Percentiles rank a stretch among this genome's conserved stretches.
Evolutionary conservation across 768 basidiomycete species (phyloP).

Genomic region (Lentinula sp.): DNA sequence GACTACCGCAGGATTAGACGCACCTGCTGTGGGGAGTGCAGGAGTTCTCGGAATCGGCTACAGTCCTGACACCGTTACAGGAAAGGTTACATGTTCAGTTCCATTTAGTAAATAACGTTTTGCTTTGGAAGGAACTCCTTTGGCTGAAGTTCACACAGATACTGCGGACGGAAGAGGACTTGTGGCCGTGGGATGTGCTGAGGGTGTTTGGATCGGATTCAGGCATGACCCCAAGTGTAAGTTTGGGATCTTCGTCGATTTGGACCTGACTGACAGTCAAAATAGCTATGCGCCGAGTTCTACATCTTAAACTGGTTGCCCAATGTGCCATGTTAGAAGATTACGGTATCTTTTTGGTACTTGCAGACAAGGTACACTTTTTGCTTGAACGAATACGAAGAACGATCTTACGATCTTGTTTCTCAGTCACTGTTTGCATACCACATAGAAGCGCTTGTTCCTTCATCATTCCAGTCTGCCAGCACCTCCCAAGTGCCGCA

Average conservation of each 20-base stretch:
- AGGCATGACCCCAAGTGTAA: constrained; percentile 60
- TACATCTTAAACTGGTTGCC: constrained; percentile 69
- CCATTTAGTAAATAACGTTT: constrained; percentile 68
- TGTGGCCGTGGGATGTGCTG: constrained; percentile 85
- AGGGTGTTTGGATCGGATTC: constrained; percentile 94
- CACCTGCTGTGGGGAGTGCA: constrained; percentile 6
- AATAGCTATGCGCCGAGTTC: constrained; percentile 63
- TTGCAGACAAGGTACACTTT: constrained; percentile 75
- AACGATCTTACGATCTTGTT: not conserved
- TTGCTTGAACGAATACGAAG: no score
- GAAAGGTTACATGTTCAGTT: constrained; percentile 91
- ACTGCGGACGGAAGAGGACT: constrained; percentile 77
- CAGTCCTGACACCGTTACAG: constrained; percentile 72
- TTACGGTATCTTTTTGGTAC: constrained; percentile 80
- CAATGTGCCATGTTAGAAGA: constrained; percentile 66
- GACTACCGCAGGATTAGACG: constrained; percentile 57
- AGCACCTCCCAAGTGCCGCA: constrained; percentile 78
- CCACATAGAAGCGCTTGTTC: constrained; percentile 94
- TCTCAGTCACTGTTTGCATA: constrained; percentile 81
- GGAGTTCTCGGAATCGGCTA: constrained; percentile 44
- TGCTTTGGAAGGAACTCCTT: not conserved
- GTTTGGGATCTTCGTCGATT: constrained; percentile 11
- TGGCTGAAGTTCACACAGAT: constrained; percentile 45
- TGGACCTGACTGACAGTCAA: constrained; percentile 4
- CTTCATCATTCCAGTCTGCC: constrained; percentile 66